Evolutionary conservation across 306 rosid species (phyloP).

Genomic region (Alnus glutinosa): DNA sequence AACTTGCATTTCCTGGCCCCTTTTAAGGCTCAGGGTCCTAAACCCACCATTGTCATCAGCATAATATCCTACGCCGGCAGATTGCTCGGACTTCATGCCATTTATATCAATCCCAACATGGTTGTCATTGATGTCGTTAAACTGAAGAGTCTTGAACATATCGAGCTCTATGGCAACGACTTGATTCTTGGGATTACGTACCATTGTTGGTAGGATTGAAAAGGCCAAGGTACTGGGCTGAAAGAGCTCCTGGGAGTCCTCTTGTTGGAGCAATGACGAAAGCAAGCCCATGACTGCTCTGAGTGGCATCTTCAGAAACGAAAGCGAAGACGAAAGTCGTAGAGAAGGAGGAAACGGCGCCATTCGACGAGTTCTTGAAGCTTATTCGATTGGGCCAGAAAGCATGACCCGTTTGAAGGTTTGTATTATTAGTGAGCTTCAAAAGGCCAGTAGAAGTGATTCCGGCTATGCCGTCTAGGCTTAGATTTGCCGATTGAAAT

Average conservation of each 20-base stretch:
- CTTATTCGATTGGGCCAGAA: conserved; percentile 46
- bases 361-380: conserved; percentile 41
- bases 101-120: conserved; percentile 74
- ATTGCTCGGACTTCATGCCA: conserved; percentile 26
- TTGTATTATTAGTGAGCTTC: conserved; percentile 53
- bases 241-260: conserved; percentile 36
- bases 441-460: conserved; percentile 47
- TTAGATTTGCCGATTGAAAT: conserved; percentile 37
- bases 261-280: conserved; percentile 52
- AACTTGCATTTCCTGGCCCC: conserved; percentile 50
- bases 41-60: neutral
- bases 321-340: conserved; percentile 66
- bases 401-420: conserved; percentile 48
- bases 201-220: conserved; percentile 49
- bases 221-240: conserved; percentile 56
- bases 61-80: conserved; percentile 46
- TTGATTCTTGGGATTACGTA: conserved; percentile 30
- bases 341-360: conserved; percentile 49
- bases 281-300: conserved; percentile 63
- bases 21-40: conserved; percentile 38
- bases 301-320: conserved; percentile 24
- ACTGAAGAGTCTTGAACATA: conserved; percentile 43
- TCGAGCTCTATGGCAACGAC: conserved; percentile 64
- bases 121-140: conserved; percentile 57
- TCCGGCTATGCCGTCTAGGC: conserved; percentile 50